phyloP scores from a whole-genome alignment of 2,329 filamentous ascomycete species.

The Aureobasidium sp. region DNA sequence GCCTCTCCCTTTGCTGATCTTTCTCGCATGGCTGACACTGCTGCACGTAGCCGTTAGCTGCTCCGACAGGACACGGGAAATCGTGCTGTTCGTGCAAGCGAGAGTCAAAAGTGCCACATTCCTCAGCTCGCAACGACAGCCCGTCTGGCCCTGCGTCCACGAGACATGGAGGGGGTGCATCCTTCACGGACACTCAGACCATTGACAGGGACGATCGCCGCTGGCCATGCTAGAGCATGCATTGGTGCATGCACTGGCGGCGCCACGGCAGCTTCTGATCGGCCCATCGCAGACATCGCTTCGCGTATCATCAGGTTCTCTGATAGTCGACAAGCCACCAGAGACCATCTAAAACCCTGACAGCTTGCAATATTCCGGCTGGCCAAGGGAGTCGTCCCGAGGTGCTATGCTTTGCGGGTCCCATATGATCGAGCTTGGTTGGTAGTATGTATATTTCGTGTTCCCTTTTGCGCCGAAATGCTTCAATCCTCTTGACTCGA shows the following conservation, averaged over 20 bases:
- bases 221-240: conserved; percentile 2
- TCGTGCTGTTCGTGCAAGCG: background rate
- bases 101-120: conserved; percentile 7
- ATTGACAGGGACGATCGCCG: conserved; percentile 10
- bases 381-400: background rate
- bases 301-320: background rate
- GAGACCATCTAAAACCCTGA: background rate
- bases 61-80: background rate
- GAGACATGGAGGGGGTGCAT: background rate
- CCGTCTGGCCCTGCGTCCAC: background rate
- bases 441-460: background rate
- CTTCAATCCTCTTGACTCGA: conserved; percentile 5
- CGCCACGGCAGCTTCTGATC: conserved; percentile 3
- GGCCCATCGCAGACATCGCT: conserved; percentile 4
- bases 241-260: conserved; percentile 1
- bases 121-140: background rate
- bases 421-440: background rate
- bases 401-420: background rate
- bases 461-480: background rate
- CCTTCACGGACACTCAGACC: background rate
- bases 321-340: background rate
- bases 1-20: background rate
- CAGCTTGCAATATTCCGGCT: background rate
- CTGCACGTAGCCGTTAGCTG: background rate
- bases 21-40: background rate